Evolutionary conservation across 129 eudicot species (phyloP).

Genomic region (Silybum marianum): DNA sequence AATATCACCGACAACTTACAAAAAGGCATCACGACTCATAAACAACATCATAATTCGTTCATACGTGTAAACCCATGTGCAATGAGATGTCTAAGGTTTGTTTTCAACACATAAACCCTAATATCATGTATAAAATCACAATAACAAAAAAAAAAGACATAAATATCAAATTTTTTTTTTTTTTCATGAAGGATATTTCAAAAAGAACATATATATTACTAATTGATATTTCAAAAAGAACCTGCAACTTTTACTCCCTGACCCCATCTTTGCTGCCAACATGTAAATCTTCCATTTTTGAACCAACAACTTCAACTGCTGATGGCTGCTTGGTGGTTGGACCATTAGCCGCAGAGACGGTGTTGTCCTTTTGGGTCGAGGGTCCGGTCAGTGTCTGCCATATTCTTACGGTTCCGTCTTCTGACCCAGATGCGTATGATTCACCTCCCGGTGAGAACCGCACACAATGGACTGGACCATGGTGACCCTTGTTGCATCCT

Average conservation of each 20-base stretch:
- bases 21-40: not conserved
- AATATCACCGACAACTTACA: too few relatives aligned
- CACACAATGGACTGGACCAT: conserved; percentile 87
- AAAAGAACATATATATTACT: conserved; percentile 8
- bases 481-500: conserved; percentile 96
- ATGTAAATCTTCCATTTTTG: conserved; percentile 52
- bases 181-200: conserved; percentile 4
- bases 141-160: not conserved
- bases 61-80: not conserved
- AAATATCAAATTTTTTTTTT: conserved; percentile 1
- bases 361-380: conserved; percentile 34
- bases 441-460: conserved; percentile 90
- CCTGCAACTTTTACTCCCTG: conserved; percentile 14
- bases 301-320: conserved; percentile 46
- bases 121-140: conserved; percentile 5
- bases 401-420: conserved; percentile 89
- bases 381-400: conserved; percentile 73
- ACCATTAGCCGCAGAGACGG: conserved; percentile 31
- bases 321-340: conserved; percentile 38
- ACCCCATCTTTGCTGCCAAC: conserved; percentile 40
- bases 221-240: not conserved
- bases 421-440: conserved; percentile 89
- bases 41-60: not conserved
- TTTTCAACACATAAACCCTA: not conserved
- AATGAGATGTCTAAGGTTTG: not conserved